Base-by-base conservation (phyloP, 192 early-diverging fungal species). In the Pilaira anomala region DNA sequence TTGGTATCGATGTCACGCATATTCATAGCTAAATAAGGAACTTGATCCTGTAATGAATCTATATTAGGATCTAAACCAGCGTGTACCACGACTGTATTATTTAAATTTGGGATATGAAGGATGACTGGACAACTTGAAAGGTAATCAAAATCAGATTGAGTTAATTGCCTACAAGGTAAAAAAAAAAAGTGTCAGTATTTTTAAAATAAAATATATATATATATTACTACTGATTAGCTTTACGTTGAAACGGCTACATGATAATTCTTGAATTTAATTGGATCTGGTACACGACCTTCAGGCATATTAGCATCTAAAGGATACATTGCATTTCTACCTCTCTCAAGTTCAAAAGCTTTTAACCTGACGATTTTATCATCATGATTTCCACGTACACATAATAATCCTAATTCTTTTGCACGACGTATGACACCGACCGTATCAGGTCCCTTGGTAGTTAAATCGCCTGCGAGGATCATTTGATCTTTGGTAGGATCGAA, bases 361-460 rank as follows among this genome's bases (percentile, higher is more conserved):
- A 83, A 83, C 13, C 81, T 70, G n/a, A 89, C 70, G 3, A 89
- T 82, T 39, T 75, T 75, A 66, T 91, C 87, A 50, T 91, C 89
- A 46, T 91, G 89, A 64, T 91, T 91, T 25, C 89, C 89, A 19
- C 88, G 80, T 2, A 85, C 82, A 65, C 83, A 80, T 65, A 76
- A 71, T 16, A 80, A 81, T 16, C 62, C 65, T 2, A 84, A 48
- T 29, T 78, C 60, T 36, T 73, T 55, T 1, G 84, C 84, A 13
- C 72, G 71, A 42, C 76, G 68, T 30, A 89, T 52, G 0, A 89
- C 88, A 14, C 76, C 76, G 2, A 80, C 44, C 11, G 82, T 87
- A 26, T 83, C 68, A 18, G 83, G 80, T 0, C 89, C 89, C 48
- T 87, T 88, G 36, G 82, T 74, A 7, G 82, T 75, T 1, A 91